Percentiles rank a stretch among this genome's conserved stretches.
Conservation (phyloP, 1,284 basidiomycete species). For the Ustilago sp. region DNA sequence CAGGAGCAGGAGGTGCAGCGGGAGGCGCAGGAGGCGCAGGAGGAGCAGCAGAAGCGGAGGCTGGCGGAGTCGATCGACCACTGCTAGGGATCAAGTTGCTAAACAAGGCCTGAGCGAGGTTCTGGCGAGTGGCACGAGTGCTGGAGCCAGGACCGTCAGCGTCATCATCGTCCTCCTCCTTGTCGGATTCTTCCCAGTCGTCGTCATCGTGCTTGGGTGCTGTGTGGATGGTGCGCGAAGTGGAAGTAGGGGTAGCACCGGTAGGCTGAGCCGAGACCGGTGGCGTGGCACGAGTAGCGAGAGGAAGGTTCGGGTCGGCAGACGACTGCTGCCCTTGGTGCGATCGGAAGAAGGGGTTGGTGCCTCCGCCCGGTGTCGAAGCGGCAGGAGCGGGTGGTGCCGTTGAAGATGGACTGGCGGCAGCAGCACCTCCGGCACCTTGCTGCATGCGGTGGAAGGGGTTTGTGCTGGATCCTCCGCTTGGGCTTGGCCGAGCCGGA, state of each 20-base stretch:
- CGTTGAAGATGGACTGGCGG: conserved; percentile 23
- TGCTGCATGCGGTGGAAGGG: conserved; percentile 64
- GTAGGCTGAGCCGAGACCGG: conserved; percentile 53
- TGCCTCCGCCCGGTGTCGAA: conserved; percentile 38
- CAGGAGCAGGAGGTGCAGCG: conserved; percentile 45
- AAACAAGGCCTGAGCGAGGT: conserved; percentile 67
- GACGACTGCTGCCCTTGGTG: conserved; percentile 24
- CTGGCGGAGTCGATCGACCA: conserved; percentile 54
- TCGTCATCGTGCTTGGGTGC: conserved; percentile 65
- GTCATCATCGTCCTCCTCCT: conserved; percentile 65
- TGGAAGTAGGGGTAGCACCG: conserved; percentile 22
- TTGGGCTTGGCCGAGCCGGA: conserved; percentile 35
- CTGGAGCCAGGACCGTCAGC: conserved; percentile 63
- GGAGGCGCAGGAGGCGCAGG: conserved; percentile 68
- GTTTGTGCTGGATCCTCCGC: conserved; percentile 53
- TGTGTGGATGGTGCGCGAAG: conserved; percentile 48
- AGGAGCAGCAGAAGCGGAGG: conserved; percentile 43
- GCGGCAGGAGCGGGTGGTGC: conserved; percentile 33
- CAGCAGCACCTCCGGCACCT: conserved; percentile 33
- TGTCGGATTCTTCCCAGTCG: conserved; percentile 66
- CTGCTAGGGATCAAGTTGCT: conserved; percentile 63
- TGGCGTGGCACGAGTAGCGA: conserved; percentile 45
- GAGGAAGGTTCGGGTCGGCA: conserved; percentile 39
- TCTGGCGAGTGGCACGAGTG: conserved; percentile 66
- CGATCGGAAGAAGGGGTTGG: conserved; percentile 64